phyloP scores from a whole-genome alignment of 768 basidiomycete species.

The Termitomyces sp. region DNA sequence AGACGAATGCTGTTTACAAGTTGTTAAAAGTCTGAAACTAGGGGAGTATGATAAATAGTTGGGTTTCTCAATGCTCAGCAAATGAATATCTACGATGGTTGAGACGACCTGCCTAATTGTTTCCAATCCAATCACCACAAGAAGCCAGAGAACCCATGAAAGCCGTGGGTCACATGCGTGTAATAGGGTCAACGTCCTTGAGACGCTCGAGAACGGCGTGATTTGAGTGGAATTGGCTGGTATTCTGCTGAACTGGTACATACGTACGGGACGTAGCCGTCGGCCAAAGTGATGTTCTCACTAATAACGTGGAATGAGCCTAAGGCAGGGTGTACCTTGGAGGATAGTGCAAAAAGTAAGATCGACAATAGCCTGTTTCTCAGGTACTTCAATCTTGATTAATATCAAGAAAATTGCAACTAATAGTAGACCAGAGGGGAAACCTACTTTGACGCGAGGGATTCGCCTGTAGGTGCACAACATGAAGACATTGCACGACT shows the following conservation, averaged over 20 bases:
- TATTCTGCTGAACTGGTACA: constrained; percentile 6
- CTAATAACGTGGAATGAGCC: constrained; percentile 36
- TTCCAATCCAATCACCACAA: neutral
- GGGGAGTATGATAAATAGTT: neutral
- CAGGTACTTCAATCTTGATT: no score
- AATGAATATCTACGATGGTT: neutral
- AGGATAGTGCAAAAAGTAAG: no score
- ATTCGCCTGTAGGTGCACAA: constrained; percentile 9
- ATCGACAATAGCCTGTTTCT: no score
- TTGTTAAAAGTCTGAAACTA: neutral
- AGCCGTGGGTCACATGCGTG: neutral
- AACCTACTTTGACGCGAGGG: no score
- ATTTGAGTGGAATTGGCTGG: constrained; percentile 32
- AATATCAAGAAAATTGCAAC: no score
- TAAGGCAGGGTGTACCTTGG: constrained; percentile 3
- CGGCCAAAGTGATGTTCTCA: constrained; percentile 18
- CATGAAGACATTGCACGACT: constrained; percentile 21
- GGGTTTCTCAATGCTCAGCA: neutral
- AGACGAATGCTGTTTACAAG: neutral
- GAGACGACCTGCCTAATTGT: neutral
- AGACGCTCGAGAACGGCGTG: constrained; percentile 14
- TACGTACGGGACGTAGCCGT: constrained; percentile 23
- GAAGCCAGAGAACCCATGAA: neutral
- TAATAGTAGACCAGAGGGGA: no score
- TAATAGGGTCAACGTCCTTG: constrained; percentile 27